Evolutionary conservation across 768 basidiomycete genomes (phyloP).

Genomic region (Leccinum subtestaceum): DNA sequence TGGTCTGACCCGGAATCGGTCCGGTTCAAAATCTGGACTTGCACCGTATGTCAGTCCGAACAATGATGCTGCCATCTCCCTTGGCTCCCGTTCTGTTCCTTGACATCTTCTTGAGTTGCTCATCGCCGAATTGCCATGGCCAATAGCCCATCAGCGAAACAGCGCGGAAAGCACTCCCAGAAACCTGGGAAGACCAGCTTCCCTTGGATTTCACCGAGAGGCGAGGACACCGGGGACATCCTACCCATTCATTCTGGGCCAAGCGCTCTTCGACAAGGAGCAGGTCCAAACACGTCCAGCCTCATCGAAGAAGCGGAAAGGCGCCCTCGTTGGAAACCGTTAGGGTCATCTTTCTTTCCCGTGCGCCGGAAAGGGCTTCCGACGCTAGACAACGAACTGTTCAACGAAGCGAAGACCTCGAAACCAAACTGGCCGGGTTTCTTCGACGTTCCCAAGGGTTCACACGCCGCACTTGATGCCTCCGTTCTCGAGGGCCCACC

Average conservation of each 20-base stretch:
- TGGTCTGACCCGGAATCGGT: slow-evolving; percentile 1
- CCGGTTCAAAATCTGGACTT: slow-evolving; percentile 16
- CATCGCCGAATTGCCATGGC: slow-evolving; percentile 9
- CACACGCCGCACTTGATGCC: slow-evolving; percentile 12
- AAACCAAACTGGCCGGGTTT: slow-evolving; percentile 23
- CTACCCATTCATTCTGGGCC: not conserved
- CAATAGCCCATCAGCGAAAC: slow-evolving; percentile 6
- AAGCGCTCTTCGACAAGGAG: not conserved
- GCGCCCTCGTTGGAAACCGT: slow-evolving; percentile 5
- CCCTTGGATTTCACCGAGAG: not conserved
- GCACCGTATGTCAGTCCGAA: slow-evolving; percentile 1
- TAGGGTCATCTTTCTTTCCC: slow-evolving; percentile 17
- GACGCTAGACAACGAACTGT: slow-evolving; percentile 24
- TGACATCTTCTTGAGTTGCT: not conserved
- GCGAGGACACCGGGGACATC: not conserved
- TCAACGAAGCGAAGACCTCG: slow-evolving; percentile 22
- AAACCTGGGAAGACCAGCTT: not conserved
- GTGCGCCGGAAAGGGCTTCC: slow-evolving; percentile 11
- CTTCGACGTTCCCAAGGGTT: slow-evolving; percentile 21
- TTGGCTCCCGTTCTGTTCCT: not conserved
- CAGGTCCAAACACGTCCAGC: not conserved
- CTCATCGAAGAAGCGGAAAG: slow-evolving; percentile 9
- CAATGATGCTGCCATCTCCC: not conserved
- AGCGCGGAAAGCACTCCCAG: slow-evolving; percentile 3
- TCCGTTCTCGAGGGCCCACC: slow-evolving; percentile 6